Conservation (phyloP, 768 basidiomycete species). For the Suillus ampliporus region DNA sequence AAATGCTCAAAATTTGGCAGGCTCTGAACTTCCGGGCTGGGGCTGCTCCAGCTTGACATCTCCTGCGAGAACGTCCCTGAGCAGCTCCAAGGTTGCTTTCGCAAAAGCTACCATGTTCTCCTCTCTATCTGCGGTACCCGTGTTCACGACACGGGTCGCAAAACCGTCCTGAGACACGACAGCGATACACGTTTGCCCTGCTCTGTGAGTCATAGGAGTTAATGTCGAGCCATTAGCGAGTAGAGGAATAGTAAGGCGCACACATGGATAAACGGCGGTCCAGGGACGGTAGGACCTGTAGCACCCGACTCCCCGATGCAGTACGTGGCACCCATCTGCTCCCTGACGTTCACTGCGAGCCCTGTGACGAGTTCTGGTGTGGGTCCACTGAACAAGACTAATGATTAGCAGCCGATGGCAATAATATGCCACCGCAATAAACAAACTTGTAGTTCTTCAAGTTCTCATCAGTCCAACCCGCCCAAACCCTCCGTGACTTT, state of each 20-base stretch:
- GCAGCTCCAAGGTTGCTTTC: conserved; percentile 19
- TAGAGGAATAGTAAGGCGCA: conserved; percentile 5
- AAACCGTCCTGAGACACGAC: conserved; percentile 17
- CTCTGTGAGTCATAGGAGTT: conserved; percentile 4
- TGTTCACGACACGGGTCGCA: conserved; percentile 21
- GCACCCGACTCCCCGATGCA: conserved; percentile 26
- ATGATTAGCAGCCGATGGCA: not conserved
- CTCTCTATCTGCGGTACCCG: conserved; percentile 19
- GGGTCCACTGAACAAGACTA: conserved; percentile 18
- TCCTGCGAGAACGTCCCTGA: conserved; percentile 20
- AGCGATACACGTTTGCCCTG: conserved; percentile 17
- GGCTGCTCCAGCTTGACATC: conserved; percentile 16
- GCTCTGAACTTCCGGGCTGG: not conserved
- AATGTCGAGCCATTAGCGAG: not conserved
- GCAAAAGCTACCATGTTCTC: conserved; percentile 27
- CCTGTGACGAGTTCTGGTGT: conserved; percentile 22
- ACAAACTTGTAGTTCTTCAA: conserved; percentile 21
- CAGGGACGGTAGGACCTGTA: conserved; percentile 23
- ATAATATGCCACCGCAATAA: not conserved
- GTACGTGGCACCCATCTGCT: conserved; percentile 21
- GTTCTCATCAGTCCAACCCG: conserved; percentile 25
- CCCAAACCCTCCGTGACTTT: conserved; percentile 21
- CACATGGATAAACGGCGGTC: conserved; percentile 15
- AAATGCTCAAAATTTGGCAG: not conserved
- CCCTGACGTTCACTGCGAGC: conserved; percentile 20